A percentile compares a stretch with the other conserved stretches of the same genome.
These are phyloP conservation scores for Venustampulla echinocandica DNA, from an alignment of 495 filamentous ascomycete species.

Conservation along the genomic window DNA sequence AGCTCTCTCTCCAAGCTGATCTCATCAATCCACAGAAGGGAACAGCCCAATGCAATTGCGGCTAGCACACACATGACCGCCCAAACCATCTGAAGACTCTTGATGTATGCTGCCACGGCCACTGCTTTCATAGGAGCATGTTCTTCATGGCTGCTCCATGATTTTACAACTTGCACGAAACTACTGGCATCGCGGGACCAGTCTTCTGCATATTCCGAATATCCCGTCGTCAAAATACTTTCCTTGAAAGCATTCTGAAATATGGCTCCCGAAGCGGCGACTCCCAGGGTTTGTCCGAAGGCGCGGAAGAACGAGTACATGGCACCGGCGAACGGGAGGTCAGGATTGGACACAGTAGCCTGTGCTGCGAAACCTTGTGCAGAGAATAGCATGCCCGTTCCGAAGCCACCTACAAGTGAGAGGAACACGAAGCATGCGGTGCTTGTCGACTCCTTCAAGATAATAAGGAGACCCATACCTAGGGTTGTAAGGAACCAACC, in stretches of 20 bases:
- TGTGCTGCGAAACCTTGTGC: constrained; percentile 41
- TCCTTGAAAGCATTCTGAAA: constrained; percentile 49
- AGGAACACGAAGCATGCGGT: constrained; percentile 43
- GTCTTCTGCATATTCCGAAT: constrained; percentile 31
- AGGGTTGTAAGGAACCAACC: constrained; percentile 44
- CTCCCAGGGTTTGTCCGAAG: constrained; percentile 42
- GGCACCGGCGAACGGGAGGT: constrained; percentile 47
- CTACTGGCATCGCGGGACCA: constrained; percentile 49
- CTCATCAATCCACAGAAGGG: too few species aligned
- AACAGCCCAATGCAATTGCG: constrained; percentile 4
- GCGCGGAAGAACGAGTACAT: constrained; percentile 51
- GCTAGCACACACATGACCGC: constrained; percentile 30
- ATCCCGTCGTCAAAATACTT: constrained; percentile 31
- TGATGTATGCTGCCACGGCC: constrained; percentile 46
- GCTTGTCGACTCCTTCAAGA: constrained; percentile 38
- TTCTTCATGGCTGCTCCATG: too few species aligned
- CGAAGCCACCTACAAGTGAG: constrained; percentile 41
- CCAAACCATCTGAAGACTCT: constrained; percentile 51
- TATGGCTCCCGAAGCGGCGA: constrained; percentile 43
- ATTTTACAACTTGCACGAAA: constrained; percentile 48
- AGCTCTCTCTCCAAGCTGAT: too few species aligned
- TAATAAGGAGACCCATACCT: constrained; percentile 41
- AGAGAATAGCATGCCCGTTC: constrained; percentile 45
- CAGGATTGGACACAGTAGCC: constrained; percentile 29
- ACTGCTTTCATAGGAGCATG: constrained; percentile 35